Evolutionary conservation across 1,139 yeast genomes (phyloP), one percentile per base, ranked within the genome.

Genomic region (Zygosaccharomyces pseudobailii): DNA sequence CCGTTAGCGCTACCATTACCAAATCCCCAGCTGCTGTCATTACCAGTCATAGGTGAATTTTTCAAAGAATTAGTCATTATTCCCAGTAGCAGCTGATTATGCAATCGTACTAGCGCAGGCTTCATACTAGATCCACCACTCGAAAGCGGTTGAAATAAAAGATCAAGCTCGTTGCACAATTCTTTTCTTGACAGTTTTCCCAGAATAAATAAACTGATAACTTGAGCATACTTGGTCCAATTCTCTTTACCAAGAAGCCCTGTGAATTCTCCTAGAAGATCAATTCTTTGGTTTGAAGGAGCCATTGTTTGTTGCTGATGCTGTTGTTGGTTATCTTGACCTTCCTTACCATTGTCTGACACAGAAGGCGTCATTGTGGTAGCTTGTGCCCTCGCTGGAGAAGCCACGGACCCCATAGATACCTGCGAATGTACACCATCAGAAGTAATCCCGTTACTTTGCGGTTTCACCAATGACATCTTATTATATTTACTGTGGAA

Each of bases 171-270:
- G 35, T 56, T 55, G 7, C 53, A 54, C 51, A 90, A 73, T 66
- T 92, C 98, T 30, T 69, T 68, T 51, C 96, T 75, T 5, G 96
- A 85, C 21, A 89, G 71, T 61, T 82, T 83, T 4, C 96, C 96
- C 43, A 87, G 77, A 34, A 90, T 73, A 57, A 87, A 90, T 45
- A 79, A 71, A 50, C 94, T 82, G 33, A 90, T 74, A 6, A 87
- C 75, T 52, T 84, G 87, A 54, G 95, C 92, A 66, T 90, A 90
- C 51, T 78, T 78, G 55, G 85, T 92, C 98, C 98, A 90, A 52
- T 79, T 76, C 8, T 69, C 69, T 48, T 73, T 71, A 0, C 97
- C 97, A 49, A 90, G 66, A 50, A 76, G 73, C 46, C 74, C 74
- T 54, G 87, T 92, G 54, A 90, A 79, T 51, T 85, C 90, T 42